Evolutionary conservation across 345 rosid species (phyloP), one percentile per base, ranked within the genome.

Genomic region (Heritiera fomes): DNA sequence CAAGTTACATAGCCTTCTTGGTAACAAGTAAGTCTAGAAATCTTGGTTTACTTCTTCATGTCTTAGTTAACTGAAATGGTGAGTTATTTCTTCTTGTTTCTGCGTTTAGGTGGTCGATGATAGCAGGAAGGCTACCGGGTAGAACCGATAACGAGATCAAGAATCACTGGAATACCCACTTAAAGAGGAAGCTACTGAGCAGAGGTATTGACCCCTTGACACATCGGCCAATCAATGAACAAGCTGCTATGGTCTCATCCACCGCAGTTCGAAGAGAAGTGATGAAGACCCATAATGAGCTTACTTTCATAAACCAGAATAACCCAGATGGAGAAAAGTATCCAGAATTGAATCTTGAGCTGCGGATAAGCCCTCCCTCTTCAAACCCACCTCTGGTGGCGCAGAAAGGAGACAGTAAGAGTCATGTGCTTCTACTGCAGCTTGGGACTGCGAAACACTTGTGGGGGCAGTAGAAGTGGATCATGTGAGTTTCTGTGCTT

Each of bases 1-100:
- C 87, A 90, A 87, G 75, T 87, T 91, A 71, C 96, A 90, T 11
- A 84, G 90, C 80, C 90, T 91, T 50, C 91, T 90, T 17, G 96
- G 96, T 47, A 91, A 90, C 89, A 91, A 88, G 96, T 91, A 80
- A 83, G 89, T 58, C 32, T 61, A 1, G 18, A 41, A 7, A 14
- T 41, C 41, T 14, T 46, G 20, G 15, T 7, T 43, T 32, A 17
- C 8, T 64, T 64, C 18, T 64, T 15, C 9, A 50, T 38, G 8
- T 53, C 28, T 7, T 34, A 3, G 10, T 56, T 56, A 56, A 60
- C 2, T 20, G 2, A 12, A 0, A 10, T 60, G 38, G 52, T 10
- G 10, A 5, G 40, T 28, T 47, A 23, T 20, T 20, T n/a, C 6
- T 30, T 71, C 3, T 49, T 50, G 58, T 47, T 23, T 69, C 23